Percentiles rank a stretch among this genome's conserved stretches.
Evolutionary conservation across 306 rosid species (phyloP).

Genomic region (Luffa acutangula): DNA sequence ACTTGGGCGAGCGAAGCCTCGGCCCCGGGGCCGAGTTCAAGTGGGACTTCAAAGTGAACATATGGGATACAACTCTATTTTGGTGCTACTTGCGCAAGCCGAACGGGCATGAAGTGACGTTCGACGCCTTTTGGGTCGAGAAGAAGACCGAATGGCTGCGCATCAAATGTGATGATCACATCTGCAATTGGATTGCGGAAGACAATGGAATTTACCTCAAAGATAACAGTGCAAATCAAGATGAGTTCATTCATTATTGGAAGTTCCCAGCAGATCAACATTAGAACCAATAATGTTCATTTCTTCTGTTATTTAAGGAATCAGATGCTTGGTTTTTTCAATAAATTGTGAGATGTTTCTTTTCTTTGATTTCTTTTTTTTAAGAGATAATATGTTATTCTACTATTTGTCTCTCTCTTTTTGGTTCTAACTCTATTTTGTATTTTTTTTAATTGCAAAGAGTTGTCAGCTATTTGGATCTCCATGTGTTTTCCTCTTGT

Average conservation of each 20-base stretch:
- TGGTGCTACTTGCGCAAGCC: slow-evolving; percentile 9
- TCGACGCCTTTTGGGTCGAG: slow-evolving; percentile 14
- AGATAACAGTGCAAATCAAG: not conserved
- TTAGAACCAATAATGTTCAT: not conserved
- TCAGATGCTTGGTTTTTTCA: not conserved
- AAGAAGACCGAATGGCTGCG: not conserved
- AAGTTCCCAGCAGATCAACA: not conserved
- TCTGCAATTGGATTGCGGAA: slow-evolving; percentile 13
- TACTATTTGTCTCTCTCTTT: too few relatives aligned
- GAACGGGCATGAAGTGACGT: not conserved
- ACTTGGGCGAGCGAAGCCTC: slow-evolving; percentile 4
- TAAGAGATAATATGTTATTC: too few relatives aligned
- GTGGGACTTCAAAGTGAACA: slow-evolving; percentile 12
- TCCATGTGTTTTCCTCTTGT: too few relatives aligned
- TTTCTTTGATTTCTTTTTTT: too few relatives aligned
- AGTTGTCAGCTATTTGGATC: too few relatives aligned
- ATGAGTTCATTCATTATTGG: not conserved
- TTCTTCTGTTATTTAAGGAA: not conserved
- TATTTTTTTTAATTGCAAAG: too few relatives aligned
- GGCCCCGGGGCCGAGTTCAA: not conserved
- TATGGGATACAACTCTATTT: not conserved
- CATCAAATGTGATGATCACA: not conserved
- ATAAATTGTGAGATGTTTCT: not conserved
- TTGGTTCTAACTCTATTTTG: too few relatives aligned
- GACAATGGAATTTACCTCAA: not conserved